Base-by-base conservation (phyloP, 2,329 filamentous ascomycete genomes). In the Fusarium sp. region DNA sequence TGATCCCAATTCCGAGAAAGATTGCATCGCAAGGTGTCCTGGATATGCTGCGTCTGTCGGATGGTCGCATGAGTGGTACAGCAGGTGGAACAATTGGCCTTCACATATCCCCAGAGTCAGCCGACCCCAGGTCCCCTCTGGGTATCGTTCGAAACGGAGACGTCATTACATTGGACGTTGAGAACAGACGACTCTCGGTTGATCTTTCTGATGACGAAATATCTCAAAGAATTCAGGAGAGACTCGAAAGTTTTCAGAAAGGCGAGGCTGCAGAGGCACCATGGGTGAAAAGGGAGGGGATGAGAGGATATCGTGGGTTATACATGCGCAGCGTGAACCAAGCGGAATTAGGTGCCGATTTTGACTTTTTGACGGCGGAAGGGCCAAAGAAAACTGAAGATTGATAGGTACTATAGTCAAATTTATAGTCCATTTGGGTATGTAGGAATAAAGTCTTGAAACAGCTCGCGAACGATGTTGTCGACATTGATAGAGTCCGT, bases 31-130 rank as follows among this genome's bases (percentile, higher is more conserved):
- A 89, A 1, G 91, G 91, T 10, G 85, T 97, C 6, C 85, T 83
- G 15, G 96, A 97, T 65, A 90, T 97, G 77, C 88, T 96, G 5
- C 83, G 97, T 2, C 86, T 97, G 32, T 97, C 93, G 0, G 94
- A 97, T 73, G 94, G 94, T 0, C 81, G 94, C 30, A 97, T 97
- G 83, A 91, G 87, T 24, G 94, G 94, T 6, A 96, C 94, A 0
- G 91, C 88, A 3, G 94, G 96, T 46, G 94, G 94, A 0, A 97
- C 96, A 57, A 95, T 97, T 68, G 92, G 96, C 0, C 88, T 96
- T 7, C 94, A 97, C 71, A 90, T 97, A 7, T 90, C 90, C 4
- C 94, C 94, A 1, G 94, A 97, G 78, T 93, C 93, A 1, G 93
- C 92, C 0, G 79, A 85, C 30, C 92, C 92, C 0, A 89, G 87